Percentiles rank a stretch among this genome's conserved stretches.
These are phyloP conservation scores for Suhomyces bokatorum DNA, from an alignment of 1,139 yeast genomes.

Conservation along the genomic window DNA sequence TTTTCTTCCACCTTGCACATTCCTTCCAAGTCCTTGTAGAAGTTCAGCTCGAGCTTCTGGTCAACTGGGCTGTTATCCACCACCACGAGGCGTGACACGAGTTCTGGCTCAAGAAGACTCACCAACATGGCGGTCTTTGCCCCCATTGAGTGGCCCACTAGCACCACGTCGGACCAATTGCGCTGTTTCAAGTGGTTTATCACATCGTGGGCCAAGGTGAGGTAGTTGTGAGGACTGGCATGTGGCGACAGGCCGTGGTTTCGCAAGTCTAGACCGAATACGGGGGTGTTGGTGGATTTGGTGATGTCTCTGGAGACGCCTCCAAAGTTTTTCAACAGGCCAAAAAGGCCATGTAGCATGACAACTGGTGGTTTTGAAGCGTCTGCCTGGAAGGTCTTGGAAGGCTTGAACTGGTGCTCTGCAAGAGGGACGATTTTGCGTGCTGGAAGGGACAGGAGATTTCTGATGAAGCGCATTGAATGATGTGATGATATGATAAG, in stretches of 20 bases:
- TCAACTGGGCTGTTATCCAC: conserved; percentile 51
- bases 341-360: conserved; percentile 53
- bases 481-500: not conserved
- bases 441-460: not conserved
- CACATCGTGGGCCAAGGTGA: conserved; percentile 46
- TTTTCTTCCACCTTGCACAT: conserved; percentile 34
- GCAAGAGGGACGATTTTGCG: conserved; percentile 6
- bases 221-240: conserved; percentile 45
- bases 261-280: conserved; percentile 49
- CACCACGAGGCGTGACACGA: conserved; percentile 40
- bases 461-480: not conserved
- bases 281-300: conserved; percentile 29
- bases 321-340: conserved; percentile 43
- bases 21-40: conserved; percentile 30
- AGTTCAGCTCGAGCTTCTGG: conserved; percentile 26
- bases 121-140: conserved; percentile 54
- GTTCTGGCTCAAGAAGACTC: conserved; percentile 38
- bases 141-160: conserved; percentile 57
- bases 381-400: conserved; percentile 6
- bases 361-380: conserved; percentile 31
- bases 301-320: conserved; percentile 39
- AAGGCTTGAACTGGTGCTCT: conserved; percentile 13
- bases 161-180: conserved; percentile 24
- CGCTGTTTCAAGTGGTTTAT: conserved; percentile 30
- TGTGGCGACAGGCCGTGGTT: conserved; percentile 54